phyloP scores from a whole-genome alignment of 805 yeast genomes.

The Naumovozyma baii region DNA sequence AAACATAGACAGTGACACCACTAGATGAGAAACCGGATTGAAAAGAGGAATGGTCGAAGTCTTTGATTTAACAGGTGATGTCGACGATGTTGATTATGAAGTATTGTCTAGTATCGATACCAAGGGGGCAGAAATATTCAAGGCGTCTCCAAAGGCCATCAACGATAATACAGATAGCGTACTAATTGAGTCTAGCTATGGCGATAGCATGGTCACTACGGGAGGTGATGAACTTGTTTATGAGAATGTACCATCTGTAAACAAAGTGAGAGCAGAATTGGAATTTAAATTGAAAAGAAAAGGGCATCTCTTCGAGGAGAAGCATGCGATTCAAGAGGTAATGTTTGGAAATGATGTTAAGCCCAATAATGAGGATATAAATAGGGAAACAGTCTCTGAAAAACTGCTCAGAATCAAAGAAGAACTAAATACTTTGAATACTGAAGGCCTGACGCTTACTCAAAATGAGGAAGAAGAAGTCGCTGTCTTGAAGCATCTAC shows the following conservation, averaged over 20 bases:
- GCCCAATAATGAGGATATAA: neutral
- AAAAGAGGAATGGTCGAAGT: conserved; percentile 4
- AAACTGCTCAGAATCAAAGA: neutral
- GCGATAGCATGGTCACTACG: neutral
- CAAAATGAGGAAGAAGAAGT: neutral
- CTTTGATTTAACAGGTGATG: conserved; percentile 4
- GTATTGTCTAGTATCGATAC: conserved; percentile 2
- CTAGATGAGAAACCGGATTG: neutral
- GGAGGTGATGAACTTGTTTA: neutral
- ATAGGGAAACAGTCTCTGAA: neutral
- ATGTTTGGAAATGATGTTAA: too few relatives aligned
- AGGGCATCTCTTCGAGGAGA: neutral
- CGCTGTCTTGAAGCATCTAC: neutral
- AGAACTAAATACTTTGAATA: too few relatives aligned
- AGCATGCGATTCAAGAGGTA: too few relatives aligned
- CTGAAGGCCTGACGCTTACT: neutral
- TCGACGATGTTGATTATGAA: conserved; percentile 1
- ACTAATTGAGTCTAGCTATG: neutral
- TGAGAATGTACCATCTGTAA: neutral
- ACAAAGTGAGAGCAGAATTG: neutral
- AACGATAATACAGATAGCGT: neutral
- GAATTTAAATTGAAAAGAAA: neutral
- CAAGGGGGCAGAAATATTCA: conserved; percentile 3
- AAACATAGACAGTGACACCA: too few relatives aligned
- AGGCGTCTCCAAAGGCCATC: neutral